phyloP scores from a whole-genome alignment of 176 grass and related monocot species.

The Triticum dicoccoides region DNA sequence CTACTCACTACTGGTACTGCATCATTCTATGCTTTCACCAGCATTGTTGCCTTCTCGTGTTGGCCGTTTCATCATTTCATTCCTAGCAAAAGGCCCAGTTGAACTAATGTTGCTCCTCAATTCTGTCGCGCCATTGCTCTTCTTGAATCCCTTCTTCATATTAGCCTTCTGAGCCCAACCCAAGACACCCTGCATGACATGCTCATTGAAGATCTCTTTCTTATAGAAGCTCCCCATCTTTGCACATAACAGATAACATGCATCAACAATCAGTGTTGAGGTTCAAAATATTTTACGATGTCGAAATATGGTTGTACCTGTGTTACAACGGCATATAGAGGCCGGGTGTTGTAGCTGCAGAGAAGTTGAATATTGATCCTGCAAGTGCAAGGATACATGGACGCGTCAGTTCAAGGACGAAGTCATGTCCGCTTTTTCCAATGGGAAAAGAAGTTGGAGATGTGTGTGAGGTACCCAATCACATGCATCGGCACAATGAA shows the following conservation, averaged over 20 bases:
- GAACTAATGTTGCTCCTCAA: not conserved
- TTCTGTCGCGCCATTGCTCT: not conserved
- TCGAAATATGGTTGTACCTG: constrained; percentile 35
- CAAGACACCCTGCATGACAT: constrained; percentile 58
- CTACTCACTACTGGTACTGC: not conserved
- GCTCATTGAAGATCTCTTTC: constrained; percentile 80
- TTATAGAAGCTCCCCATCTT: constrained; percentile 92
- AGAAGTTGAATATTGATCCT: constrained; percentile 73
- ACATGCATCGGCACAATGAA: constrained; percentile 81
- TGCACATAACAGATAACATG: constrained; percentile 8
- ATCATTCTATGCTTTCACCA: constrained; percentile 17
- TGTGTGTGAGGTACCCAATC: constrained; percentile 62
- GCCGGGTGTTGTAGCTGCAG: constrained; percentile 89
- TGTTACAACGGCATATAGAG: constrained; percentile 81
- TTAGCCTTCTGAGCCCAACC: constrained; percentile 70
- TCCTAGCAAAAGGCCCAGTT: constrained; percentile 21
- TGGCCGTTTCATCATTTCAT: constrained; percentile 26
- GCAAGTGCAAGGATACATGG: not conserved
- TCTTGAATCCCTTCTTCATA: constrained; percentile 41
- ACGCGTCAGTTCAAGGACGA: not conserved
- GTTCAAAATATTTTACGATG: not conserved
- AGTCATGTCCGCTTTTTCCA: not conserved
- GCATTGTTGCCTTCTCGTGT: not conserved
- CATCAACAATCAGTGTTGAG: not conserved
- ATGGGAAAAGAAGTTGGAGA: not conserved